Evolutionary conservation across 495 filamentous ascomycete species (phyloP), one percentile per base, ranked within the genome.

Genomic region (Pseudomonodictys pantanalensis): DNA sequence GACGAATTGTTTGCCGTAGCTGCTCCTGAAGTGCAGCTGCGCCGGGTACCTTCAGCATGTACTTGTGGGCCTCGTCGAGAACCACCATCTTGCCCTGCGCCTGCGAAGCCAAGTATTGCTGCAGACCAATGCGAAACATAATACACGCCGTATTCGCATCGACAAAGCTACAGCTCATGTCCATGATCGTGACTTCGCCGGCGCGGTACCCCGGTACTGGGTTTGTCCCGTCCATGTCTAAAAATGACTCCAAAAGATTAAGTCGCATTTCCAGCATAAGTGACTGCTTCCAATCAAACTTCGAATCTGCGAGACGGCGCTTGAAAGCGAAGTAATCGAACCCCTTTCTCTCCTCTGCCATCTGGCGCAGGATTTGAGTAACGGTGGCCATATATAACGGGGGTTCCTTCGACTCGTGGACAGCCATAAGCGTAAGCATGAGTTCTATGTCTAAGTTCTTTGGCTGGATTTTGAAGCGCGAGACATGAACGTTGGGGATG

Each of bases 101-200:
- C 23, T 43, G 44, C 8, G 43, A 50, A n/a, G 55, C 41, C 12
- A 65, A 35, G 20, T 55, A 65, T 6, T 20, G 44, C 22, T 29
- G 17, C 7, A 65, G 50, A 8, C 79, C 84, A 33, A 90, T 85
- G 56, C 87, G 83, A 68, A 90, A 91, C 0, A 91, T 69, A 0
- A 77, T 73, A 57, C 87, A 92, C 0, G 86, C 88, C 42, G 78
- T 81, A 29, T 82, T 79, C 1, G 84, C 72, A 0, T 84, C 81
- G 10, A 90, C 77, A 68, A 85, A 91, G 0, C 87, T 86, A 66
- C 86, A 89, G 0, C 81, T 86, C 6, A 92, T 76, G 61, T 92
- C 88, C 29, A 91, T 77, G 48, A 92, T 87, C 0, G 87, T 90
- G 11, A 91, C 71, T 6, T 71, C 72, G 12, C 84, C 83, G 3